Percentiles rank a stretch among this genome's conserved stretches.
phyloP scores from a whole-genome alignment of 805 yeast genomes.

The Saturnispora dispora region DNA sequence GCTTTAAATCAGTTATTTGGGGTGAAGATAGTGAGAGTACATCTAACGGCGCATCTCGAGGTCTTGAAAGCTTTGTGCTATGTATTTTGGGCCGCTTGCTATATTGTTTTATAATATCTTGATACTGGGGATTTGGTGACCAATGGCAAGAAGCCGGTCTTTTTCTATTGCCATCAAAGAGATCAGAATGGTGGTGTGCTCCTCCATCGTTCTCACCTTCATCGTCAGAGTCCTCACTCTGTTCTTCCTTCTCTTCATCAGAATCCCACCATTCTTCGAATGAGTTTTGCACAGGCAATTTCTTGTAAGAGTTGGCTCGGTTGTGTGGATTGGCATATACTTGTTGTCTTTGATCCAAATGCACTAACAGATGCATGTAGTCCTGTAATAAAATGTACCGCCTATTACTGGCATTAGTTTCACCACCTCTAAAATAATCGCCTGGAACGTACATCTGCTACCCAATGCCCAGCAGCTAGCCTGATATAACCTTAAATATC shows the following conservation, averaged over 20 bases:
- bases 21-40: conserved; percentile 1
- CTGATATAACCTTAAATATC: not conserved
- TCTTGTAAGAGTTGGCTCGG: not conserved
- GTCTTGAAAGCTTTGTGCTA: not conserved
- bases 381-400: not conserved
- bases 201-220: not conserved
- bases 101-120: not conserved
- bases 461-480: not conserved
- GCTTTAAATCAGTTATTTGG: conserved; percentile 3
- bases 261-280: conserved; percentile 9
- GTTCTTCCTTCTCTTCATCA: not conserved
- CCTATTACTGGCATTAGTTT: not conserved
- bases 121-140: conserved; percentile 1
- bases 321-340: conserved; percentile 1
- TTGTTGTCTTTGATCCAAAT: conserved; percentile 4
- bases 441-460: conserved; percentile 6
- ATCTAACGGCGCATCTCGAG: not conserved
- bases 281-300: not conserved
- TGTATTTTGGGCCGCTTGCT: not conserved
- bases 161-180: not conserved
- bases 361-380: not conserved
- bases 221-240: not conserved
- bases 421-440: conserved; percentile 2
- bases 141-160: conserved; percentile 6
- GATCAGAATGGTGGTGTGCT: not conserved